These are phyloP conservation scores for Rhexocercosporidium sp. DNA, from an alignment of 2,329 filamentous ascomycete genomes.

Conservation along the genomic window DNA sequence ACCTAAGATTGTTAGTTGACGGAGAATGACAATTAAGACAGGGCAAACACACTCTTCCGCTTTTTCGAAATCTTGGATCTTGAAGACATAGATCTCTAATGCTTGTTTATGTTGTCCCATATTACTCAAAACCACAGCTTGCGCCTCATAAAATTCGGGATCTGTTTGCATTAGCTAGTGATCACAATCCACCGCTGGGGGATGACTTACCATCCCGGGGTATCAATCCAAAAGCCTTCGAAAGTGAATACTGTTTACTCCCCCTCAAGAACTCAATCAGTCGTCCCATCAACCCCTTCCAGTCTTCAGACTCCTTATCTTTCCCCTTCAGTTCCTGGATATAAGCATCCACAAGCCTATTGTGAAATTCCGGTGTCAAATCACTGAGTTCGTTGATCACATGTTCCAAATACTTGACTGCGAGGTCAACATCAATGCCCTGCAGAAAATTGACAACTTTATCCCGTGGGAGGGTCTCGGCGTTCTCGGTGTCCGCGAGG, in stretches of 20 bases:
- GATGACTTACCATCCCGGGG: constrained; percentile 72
- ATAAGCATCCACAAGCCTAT: constrained; percentile 77
- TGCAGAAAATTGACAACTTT: constrained; percentile 77
- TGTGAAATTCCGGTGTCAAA: constrained; percentile 83
- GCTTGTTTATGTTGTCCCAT: constrained; percentile 97
- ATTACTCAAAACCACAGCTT: constrained; percentile 89
- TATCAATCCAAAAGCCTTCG: constrained; percentile 76
- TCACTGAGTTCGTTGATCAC: constrained; percentile 88
- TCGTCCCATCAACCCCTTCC: constrained; percentile 64
- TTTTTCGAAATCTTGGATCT: constrained; percentile 83
- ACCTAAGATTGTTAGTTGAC: constrained; percentile 52
- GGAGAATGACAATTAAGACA: neutral
- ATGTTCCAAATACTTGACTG: constrained; percentile 86
- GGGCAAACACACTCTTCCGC: constrained; percentile 79
- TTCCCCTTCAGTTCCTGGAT: constrained; percentile 54
- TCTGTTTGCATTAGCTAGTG: constrained; percentile 55
- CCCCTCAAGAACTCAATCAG: constrained; percentile 77
- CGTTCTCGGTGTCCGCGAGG: constrained; percentile 90
- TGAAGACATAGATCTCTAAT: constrained; percentile 97
- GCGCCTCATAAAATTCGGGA: constrained; percentile 83
- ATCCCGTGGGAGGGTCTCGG: constrained; percentile 83
- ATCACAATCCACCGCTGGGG: neutral
- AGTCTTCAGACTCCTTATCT: constrained; percentile 52
- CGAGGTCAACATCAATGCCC: constrained; percentile 70
- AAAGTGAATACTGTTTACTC: constrained; percentile 81